Evolutionary conservation across 2,329 filamentous ascomycete genomes (phyloP), one percentile per base, ranked within the genome.

Genomic region (Colletotrichum chlorophyti): DNA sequence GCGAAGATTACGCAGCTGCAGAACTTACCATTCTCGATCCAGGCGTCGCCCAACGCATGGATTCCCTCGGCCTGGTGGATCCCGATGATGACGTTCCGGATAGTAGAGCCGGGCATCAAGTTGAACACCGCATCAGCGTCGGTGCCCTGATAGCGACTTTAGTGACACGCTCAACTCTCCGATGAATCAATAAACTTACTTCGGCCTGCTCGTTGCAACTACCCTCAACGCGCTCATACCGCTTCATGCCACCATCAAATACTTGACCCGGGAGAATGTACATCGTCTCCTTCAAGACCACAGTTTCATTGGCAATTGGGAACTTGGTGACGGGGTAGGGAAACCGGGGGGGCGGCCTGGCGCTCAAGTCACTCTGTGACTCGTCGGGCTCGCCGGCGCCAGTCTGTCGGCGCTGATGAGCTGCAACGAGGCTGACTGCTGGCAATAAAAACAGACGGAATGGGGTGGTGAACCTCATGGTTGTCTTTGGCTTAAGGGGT

Each of bases 141-240:
- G 3, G 68, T 70, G 14, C 34, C 27, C 27, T 31, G 27, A n/a
- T n/a, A n/a, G n/a, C n/a, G n/a, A n/a, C n/a, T n/a, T n/a, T n/a
- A n/a, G n/a, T n/a, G n/a, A n/a, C n/a, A n/a, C n/a, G n/a, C n/a
- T n/a, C n/a, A n/a, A n/a, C n/a, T n/a, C n/a, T n/a, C n/a, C n/a
- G n/a, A n/a, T n/a, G n/a, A n/a, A n/a, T 12, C 27, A 31, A 31
- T 31, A n/a, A n/a, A 31, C 27, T 31, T 31, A 77, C 77, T 62
- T 80, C 78, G 2, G 66, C 68, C 54, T 80, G 75, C 21, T 73
- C 76, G 29, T 69, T 75, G 62, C 78, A 81, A 48, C 70, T 71
- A 14, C 70, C 73, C 23, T 66, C 65, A 1, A 70, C 69, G 10
- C 72, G 72, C 52, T 76, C 73, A 53, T 70, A 76, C 8, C 68